Percentiles rank a stretch among this genome's conserved stretches.
These are phyloP conservation scores for Solanum chiquidenum DNA, from an alignment of 257 asterid species.

Conservation along the genomic window DNA sequence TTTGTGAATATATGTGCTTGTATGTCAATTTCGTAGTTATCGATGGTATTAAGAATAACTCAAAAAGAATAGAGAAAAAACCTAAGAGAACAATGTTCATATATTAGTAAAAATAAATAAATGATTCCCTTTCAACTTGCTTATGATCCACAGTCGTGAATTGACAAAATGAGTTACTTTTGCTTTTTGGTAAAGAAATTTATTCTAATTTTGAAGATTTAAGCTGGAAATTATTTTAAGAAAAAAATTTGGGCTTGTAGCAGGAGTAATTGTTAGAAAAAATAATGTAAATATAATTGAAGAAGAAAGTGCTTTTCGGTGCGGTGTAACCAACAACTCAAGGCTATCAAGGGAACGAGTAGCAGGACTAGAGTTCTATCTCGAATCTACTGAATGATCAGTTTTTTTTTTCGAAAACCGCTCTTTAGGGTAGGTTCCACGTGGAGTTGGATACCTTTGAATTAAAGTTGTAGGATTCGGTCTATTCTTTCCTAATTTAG, in stretches of 20 bases:
- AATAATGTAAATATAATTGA: neutral
- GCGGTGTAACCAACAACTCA: too few species aligned
- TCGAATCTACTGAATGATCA: too few species aligned
- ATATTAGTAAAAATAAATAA: neutral
- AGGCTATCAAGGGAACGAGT: too few species aligned
- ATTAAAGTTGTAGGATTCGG: too few species aligned
- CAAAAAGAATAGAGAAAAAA: neutral
- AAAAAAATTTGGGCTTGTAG: neutral
- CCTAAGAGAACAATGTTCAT: neutral
- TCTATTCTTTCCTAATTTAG: too few species aligned
- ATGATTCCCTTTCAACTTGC: neutral
- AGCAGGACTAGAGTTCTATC: neutral
- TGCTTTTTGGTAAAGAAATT: neutral
- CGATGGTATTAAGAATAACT: neutral
- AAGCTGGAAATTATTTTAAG: neutral
- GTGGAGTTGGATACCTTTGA: neutral
- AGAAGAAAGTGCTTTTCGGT: too few species aligned
- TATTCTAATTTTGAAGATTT: too few species aligned
- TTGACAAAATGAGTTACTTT: neutral
- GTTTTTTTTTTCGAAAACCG: too few species aligned
- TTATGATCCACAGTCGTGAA: neutral
- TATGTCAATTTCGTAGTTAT: neutral
- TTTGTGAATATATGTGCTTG: neutral
- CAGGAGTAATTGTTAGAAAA: too few species aligned
- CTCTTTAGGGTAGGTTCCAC: neutral